Percentiles rank a stretch among this genome's conserved stretches.
These are phyloP conservation scores for Hamigera avellanea DNA, from an alignment of 495 filamentous ascomycete species.

Conservation along the genomic window DNA sequence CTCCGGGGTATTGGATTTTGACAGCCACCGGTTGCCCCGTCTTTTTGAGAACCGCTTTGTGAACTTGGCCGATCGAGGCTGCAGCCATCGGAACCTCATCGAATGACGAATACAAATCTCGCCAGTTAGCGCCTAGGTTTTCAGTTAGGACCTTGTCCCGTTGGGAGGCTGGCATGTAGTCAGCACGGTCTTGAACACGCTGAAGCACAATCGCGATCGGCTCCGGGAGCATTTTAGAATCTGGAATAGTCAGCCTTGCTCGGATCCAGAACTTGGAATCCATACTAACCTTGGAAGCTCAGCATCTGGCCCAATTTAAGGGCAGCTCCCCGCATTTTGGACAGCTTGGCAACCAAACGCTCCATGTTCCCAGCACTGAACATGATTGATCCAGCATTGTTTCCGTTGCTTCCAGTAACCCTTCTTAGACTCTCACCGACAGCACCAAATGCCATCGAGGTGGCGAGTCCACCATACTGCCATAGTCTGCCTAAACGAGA, in stretches of 20 bases:
- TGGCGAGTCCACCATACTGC: conserved; percentile 88
- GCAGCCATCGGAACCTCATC: conserved; percentile 89
- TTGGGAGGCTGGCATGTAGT: conserved; percentile 95
- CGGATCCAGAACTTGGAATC: neutral
- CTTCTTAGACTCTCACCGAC: conserved; percentile 73
- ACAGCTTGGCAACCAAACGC: conserved; percentile 80
- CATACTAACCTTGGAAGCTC: conserved; percentile 65
- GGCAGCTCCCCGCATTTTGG: conserved; percentile 93
- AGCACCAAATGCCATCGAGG: conserved; percentile 93
- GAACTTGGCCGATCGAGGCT: conserved; percentile 96
- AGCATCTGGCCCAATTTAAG: conserved; percentile 97
- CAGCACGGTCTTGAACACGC: conserved; percentile 89
- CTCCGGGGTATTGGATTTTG: conserved; percentile 97
- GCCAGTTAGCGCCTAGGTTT: conserved; percentile 80
- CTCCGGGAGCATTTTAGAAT: conserved; percentile 87
- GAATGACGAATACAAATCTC: conserved; percentile 70
- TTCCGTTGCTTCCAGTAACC: conserved; percentile 44
- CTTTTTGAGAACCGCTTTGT: conserved; percentile 69
- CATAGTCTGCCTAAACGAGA: conserved; percentile 77
- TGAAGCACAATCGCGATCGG: conserved; percentile 79
- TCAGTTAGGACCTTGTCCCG: conserved; percentile 67
- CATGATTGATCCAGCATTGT: conserved; percentile 61
- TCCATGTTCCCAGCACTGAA: conserved; percentile 86
- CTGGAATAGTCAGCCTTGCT: conserved; percentile 23
- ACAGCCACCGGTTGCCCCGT: conserved; percentile 72